These are phyloP conservation scores for Cenchrus purpureus DNA, from an alignment of 176 grass and related monocot genomes.

Conservation along the genomic window DNA sequence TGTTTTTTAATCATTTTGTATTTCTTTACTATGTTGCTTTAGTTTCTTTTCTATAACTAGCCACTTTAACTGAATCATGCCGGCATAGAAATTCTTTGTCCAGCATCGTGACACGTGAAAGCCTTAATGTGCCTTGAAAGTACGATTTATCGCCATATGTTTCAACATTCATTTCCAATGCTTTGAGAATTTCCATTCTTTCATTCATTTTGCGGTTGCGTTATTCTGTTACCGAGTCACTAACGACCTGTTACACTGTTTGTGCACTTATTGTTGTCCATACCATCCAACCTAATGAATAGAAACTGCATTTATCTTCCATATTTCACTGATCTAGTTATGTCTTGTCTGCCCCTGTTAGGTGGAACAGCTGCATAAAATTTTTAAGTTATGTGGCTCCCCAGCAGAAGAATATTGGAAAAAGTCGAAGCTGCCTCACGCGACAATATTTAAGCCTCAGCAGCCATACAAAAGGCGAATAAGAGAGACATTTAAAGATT, in stretches of 20 bases:
- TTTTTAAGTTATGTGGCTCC: constrained; percentile 88
- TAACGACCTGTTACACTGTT: constrained; percentile 25
- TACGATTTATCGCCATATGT: not conserved
- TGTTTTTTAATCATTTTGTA: not conserved
- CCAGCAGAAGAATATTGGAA: constrained; percentile 92
- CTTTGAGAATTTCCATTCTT: constrained; percentile 13
- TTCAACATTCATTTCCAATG: constrained; percentile 28
- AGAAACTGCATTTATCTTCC: constrained; percentile 29
- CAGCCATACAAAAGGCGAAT: constrained; percentile 80
- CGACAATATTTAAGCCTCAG: constrained; percentile 89
- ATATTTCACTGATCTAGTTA: constrained; percentile 29
- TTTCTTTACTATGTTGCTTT: not conserved
- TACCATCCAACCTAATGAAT: constrained; percentile 32
- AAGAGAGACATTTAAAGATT: constrained; percentile 75
- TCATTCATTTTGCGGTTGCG: not conserved
- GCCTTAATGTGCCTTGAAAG: constrained; percentile 1
- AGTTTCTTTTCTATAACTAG: not conserved
- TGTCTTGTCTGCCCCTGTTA: constrained; percentile 48
- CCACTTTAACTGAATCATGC: constrained; percentile 10
- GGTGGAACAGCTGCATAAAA: constrained; percentile 93
- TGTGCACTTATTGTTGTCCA: constrained; percentile 22
- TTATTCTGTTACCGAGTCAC: constrained; percentile 14
- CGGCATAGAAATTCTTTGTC: constrained; percentile 5
- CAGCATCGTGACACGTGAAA: constrained; percentile 3
- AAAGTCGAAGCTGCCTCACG: constrained; percentile 76